Percentiles rank a stretch among this genome's conserved stretches.
Evolutionary conservation across 108 stramenopile genomes (phyloP).

Genomic region (Parietichytrium sp.): DNA sequence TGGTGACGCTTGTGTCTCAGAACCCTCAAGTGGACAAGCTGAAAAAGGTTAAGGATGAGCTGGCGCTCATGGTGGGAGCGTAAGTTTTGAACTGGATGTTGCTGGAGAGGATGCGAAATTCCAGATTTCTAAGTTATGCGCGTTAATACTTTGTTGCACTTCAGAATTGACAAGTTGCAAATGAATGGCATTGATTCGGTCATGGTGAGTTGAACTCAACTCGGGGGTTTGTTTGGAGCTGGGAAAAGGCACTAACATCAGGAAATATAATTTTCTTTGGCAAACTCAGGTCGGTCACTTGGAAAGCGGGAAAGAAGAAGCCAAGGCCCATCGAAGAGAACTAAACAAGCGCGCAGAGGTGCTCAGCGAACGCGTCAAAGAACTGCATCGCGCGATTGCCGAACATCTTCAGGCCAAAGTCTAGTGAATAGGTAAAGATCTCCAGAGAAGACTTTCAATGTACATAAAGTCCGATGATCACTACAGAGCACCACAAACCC

Average conservation of each 20-base stretch:
- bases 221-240: too few relatives aligned
- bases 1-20: background rate
- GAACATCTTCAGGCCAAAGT: background rate
- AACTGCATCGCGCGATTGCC: background rate
- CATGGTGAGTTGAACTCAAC: too few relatives aligned
- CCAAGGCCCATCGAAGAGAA: background rate
- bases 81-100: too few relatives aligned
- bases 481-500: too few relatives aligned
- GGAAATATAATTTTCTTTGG: too few relatives aligned
- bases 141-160: too few relatives aligned
- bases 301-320: background rate
- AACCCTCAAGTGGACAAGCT: background rate
- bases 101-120: too few relatives aligned
- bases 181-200: constrained; percentile 24
- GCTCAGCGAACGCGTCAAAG: constrained; percentile 1
- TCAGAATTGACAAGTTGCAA: constrained; percentile 10
- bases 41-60: background rate
- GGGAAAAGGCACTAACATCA: too few relatives aligned
- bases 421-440: too few relatives aligned
- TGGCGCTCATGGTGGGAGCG: background rate
- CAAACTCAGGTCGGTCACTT: background rate
- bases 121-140: too few relatives aligned
- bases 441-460: too few relatives aligned
- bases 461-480: too few relatives aligned
- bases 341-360: background rate